These are phyloP conservation scores for Geoglossum cookeanum DNA, from an alignment of 2,329 filamentous ascomycete genomes.

Conservation along the genomic window DNA sequence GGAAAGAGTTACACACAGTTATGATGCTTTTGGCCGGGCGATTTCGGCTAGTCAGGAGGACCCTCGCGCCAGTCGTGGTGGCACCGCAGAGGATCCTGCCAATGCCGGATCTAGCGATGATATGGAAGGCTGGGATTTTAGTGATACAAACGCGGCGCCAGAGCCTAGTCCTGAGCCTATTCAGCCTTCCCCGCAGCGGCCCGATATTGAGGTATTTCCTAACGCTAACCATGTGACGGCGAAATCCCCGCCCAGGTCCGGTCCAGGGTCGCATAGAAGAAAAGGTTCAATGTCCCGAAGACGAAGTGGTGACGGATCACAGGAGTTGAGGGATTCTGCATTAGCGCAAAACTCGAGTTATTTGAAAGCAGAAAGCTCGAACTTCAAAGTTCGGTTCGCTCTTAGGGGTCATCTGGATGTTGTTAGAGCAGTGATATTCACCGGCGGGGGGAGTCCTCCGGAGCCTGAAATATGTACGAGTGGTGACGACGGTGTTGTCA, in stretches of 20 bases:
- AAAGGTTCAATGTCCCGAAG: slow-evolving; percentile 63
- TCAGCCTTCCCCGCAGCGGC: slow-evolving; percentile 31
- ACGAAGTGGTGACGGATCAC: slow-evolving; percentile 39
- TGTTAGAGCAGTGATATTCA: slow-evolving; percentile 88
- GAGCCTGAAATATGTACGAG: slow-evolving; percentile 95
- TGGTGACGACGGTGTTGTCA: slow-evolving; percentile 88
- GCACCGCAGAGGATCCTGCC: background rate
- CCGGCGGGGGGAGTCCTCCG: slow-evolving; percentile 80
- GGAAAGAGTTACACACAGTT: slow-evolving; percentile 37
- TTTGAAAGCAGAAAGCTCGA: slow-evolving; percentile 46
- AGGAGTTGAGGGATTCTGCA: slow-evolving; percentile 36
- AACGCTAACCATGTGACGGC: slow-evolving; percentile 51
- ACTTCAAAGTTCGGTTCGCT: slow-evolving; percentile 84
- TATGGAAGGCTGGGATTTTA: slow-evolving; percentile 74
- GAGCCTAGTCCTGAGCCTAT: slow-evolving; percentile 25
- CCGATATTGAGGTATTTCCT: slow-evolving; percentile 77
- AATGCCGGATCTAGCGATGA: slow-evolving; percentile 10
- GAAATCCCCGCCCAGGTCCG: slow-evolving; percentile 56
- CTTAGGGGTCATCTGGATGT: slow-evolving; percentile 85
- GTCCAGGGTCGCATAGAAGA: slow-evolving; percentile 49
- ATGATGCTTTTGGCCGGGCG: slow-evolving; percentile 37
- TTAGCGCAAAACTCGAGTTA: slow-evolving; percentile 17
- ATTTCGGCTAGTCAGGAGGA: slow-evolving; percentile 26
- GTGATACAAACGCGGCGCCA: slow-evolving; percentile 48
- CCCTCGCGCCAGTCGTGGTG: slow-evolving; percentile 8